A percentile compares a stretch with the other conserved stretches of the same genome.
These are phyloP conservation scores for Parathielavia hyrcaniae DNA, from an alignment of 495 filamentous ascomycete genomes.

Conservation along the genomic window DNA sequence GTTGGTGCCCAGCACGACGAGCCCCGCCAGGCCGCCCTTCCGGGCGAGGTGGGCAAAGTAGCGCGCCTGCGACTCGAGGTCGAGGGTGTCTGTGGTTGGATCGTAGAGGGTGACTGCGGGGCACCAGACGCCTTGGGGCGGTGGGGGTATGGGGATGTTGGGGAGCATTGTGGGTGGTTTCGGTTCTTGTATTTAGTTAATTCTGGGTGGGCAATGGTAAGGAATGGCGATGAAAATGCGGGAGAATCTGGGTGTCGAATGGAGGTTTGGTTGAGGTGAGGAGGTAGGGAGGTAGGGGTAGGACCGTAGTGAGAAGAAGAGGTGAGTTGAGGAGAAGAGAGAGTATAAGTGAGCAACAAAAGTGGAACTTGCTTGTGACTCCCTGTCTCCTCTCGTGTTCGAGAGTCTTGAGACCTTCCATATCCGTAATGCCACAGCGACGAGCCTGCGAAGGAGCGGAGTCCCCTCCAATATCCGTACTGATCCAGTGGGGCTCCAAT, in stretches of 20 bases:
- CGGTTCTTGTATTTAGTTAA: background rate
- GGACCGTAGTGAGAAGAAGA: background rate
- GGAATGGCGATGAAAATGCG: too few species aligned
- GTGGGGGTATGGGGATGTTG: conserved; percentile 35
- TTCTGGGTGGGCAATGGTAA: too few species aligned
- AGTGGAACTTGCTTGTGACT: background rate
- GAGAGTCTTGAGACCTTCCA: background rate
- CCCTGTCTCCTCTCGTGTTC: background rate
- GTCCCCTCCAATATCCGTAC: too few species aligned
- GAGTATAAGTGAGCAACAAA: conserved; percentile 1
- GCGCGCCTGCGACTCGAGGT: conserved; percentile 42
- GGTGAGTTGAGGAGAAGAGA: background rate
- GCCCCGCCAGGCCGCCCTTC: conserved; percentile 50
- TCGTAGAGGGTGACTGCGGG: conserved; percentile 51
- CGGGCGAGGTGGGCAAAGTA: conserved; percentile 53
- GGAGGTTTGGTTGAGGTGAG: background rate
- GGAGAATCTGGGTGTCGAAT: background rate
- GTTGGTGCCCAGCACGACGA: conserved; percentile 60
- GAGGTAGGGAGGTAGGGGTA: background rate
- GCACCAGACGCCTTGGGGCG: conserved; percentile 40
- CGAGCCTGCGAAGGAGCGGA: too few species aligned
- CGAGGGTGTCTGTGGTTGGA: conserved; percentile 46
- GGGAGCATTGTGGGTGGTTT: background rate
- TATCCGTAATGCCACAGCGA: background rate
- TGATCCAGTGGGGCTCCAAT: background rate